Evolutionary conservation across 1,284 basidiomycete species (phyloP), one percentile per base, ranked within the genome.

Genomic region (Ustilago lituana): DNA sequence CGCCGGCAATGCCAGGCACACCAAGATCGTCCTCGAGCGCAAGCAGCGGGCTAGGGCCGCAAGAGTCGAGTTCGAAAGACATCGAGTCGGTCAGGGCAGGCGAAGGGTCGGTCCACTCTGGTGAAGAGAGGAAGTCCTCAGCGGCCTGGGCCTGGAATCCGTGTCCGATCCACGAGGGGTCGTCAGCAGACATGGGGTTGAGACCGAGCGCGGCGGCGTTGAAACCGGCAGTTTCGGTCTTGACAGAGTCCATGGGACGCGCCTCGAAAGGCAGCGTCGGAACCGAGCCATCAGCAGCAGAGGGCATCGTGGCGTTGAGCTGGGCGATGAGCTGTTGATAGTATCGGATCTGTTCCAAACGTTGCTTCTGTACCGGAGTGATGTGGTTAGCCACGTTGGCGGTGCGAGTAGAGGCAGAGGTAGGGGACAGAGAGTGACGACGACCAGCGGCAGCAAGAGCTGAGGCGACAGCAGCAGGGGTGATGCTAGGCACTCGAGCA

Each of bases 51-150:
- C 73, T 77, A 19, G 76, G 63, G 43, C 69, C 70, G 73, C 74
- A 77, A 47, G 76, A 78, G 62, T 69, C 61, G 49, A 71, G 55
- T 48, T 78, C 73, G 44, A 78, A 78, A 44, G 72, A 70, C 65
- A 75, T 66, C 52, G 73, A 64, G 63, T 74, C 73, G 40, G 76
- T 75, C 36, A 78, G 59, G 41, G 74, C 73, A 39, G 76, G 76
- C 51, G 73, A 75, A 17, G 74, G 74, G 51, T 78, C 76, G n/a
- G 74, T 76, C 71, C 71, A 76, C 32, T 74, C 67, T 45, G 74
- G 74, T 43, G 70, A 73, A 50, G 66, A 66, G 58, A 74, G 70
- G 58, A 74, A 70, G 71, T 76, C 74, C 49, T 74, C 74, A 47
- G 49, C 62, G 50, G 54, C 61, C 40, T 60, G 54, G 20, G 61